Evolutionary conservation across 371 early-diverging fungal genomes (phyloP).

Genomic region (Mortierella sp.): DNA sequence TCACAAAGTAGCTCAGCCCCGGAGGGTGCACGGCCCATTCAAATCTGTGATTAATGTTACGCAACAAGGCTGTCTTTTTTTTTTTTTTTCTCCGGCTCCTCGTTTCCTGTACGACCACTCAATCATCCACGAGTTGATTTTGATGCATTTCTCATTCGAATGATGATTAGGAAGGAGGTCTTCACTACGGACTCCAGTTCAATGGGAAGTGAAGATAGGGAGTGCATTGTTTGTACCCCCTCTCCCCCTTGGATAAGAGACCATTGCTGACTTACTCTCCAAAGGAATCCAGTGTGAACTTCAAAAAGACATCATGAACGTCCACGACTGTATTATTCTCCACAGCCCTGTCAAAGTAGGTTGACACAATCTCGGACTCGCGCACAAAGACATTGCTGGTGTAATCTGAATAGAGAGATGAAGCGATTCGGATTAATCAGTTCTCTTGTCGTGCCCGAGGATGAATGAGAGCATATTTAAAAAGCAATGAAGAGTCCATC

Average conservation of each 20-base stretch:
- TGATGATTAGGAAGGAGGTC: background rate
- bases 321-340: constrained; percentile 56
- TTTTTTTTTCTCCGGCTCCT: background rate
- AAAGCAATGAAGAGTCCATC: too few relatives aligned
- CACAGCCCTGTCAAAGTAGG: constrained; percentile 55
- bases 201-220: too few relatives aligned
- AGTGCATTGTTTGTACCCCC: too few relatives aligned
- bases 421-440: background rate
- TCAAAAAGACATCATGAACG: constrained; percentile 68
- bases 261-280: constrained; percentile 56
- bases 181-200: too few relatives aligned
- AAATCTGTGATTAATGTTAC: too few relatives aligned
- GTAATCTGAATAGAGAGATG: constrained; percentile 6
- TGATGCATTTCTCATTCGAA: too few relatives aligned
- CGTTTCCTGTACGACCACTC: background rate
- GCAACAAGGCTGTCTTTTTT: too few relatives aligned
- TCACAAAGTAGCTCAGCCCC: too few relatives aligned
- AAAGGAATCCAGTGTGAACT: constrained; percentile 72
- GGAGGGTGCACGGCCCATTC: too few relatives aligned
- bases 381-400: constrained; percentile 60
- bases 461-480: too few relatives aligned
- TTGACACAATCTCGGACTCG: constrained; percentile 49
- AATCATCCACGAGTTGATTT: too few relatives aligned
- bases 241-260: background rate
- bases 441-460: too few relatives aligned